Conservation (phyloP, 805 yeast genomes). For the Candida oleophila region DNA sequence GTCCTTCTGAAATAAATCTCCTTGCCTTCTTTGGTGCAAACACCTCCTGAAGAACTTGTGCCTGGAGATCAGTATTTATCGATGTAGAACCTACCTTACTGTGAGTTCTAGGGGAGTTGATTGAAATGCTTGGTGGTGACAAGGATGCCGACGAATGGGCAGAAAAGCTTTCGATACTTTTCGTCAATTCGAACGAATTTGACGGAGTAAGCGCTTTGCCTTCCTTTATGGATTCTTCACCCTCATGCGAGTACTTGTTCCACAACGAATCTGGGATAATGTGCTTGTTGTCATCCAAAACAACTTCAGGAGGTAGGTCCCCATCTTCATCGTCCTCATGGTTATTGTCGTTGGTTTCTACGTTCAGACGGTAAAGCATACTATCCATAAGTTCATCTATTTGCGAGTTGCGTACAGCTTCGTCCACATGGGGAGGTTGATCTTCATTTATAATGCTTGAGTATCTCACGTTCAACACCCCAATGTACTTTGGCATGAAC, state of each 20-base stretch:
- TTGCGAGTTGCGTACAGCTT: neutral
- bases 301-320: constrained; percentile 70
- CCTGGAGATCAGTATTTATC: constrained; percentile 38
- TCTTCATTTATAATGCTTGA: constrained; percentile 44
- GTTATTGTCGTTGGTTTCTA: constrained; percentile 9
- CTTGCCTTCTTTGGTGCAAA: constrained; percentile 22
- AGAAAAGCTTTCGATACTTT: constrained; percentile 9
- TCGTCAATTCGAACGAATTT: constrained; percentile 5
- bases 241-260: constrained; percentile 51
- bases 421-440: neutral
- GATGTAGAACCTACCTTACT: constrained; percentile 31
- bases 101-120: constrained; percentile 8
- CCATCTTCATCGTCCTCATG: constrained; percentile 16
- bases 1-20: neutral
- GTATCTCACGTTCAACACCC: constrained; percentile 90
- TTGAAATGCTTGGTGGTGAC: constrained; percentile 1
- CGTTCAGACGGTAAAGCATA: neutral
- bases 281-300: constrained; percentile 86
- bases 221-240: neutral
- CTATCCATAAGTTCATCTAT: neutral
- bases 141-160: constrained; percentile 8
- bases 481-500: constrained; percentile 93
- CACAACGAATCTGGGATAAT: constrained; percentile 82
- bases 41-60: constrained; percentile 37
- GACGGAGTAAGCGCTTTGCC: constrained; percentile 6